A percentile compares a stretch with the other conserved stretches of the same genome.
These are phyloP conservation scores for Microbotryum violaceum DNA, from an alignment of 1,284 basidiomycete species.

Conservation along the genomic window DNA sequence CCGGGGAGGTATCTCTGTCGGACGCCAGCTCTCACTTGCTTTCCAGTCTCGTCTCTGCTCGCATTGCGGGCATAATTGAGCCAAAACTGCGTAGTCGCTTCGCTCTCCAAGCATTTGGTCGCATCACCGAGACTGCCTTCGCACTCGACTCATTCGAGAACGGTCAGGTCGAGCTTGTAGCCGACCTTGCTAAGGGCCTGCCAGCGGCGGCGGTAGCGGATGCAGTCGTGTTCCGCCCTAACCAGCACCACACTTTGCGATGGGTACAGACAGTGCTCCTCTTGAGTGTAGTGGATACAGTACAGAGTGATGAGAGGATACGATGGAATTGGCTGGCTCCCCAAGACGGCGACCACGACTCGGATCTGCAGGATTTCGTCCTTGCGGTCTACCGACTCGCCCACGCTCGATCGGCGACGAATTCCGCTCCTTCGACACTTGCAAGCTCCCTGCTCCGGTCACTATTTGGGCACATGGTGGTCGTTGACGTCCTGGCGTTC, in stretches of 20 bases:
- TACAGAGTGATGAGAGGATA: conserved; percentile 2
- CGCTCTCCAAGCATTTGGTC: not conserved
- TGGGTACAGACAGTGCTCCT: conserved; percentile 36
- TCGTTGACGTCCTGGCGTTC: conserved; percentile 69
- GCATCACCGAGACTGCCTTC: not conserved
- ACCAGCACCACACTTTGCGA: conserved; percentile 35
- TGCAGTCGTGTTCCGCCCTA: conserved; percentile 35
- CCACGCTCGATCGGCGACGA: conserved; percentile 44
- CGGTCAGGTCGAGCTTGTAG: not conserved
- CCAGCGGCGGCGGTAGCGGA: conserved; percentile 1
- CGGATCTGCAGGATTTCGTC: conserved; percentile 1
- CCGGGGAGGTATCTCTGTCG: not conserved
- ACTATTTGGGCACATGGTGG: conserved; percentile 58
- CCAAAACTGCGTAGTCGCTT: conserved; percentile 14
- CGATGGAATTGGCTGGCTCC: conserved; percentile 30
- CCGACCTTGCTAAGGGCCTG: not conserved
- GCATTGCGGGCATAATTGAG: conserved; percentile 11
- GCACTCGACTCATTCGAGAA: conserved; percentile 8
- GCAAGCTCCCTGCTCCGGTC: conserved; percentile 54
- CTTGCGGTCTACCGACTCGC: conserved; percentile 53
- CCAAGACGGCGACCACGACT: not conserved
- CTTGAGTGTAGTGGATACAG: conserved; percentile 23
- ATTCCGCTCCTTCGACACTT: conserved; percentile 44
- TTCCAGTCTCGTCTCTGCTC: conserved; percentile 11
- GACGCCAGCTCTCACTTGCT: not conserved